These are phyloP conservation scores for Fusarium nodosum DNA, from an alignment of 2,329 filamentous ascomycete genomes.

Conservation along the genomic window DNA sequence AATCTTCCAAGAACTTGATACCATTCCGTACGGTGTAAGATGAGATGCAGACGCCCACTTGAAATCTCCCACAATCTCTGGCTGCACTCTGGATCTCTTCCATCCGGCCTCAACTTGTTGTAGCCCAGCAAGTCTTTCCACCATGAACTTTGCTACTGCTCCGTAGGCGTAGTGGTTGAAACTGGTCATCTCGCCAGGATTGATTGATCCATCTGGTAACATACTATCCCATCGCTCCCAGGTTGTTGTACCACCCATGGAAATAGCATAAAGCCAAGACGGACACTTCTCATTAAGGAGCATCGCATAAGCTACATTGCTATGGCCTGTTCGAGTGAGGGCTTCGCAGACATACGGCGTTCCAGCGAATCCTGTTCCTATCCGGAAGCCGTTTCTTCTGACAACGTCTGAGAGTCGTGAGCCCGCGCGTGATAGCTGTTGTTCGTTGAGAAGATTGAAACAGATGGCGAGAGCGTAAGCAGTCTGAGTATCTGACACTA, in stretches of 20 bases:
- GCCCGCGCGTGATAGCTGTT: slow-evolving; percentile 27
- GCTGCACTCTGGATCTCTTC: slow-evolving; percentile 41
- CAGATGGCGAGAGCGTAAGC: slow-evolving; percentile 45
- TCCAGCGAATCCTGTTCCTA: slow-evolving; percentile 54
- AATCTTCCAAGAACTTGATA: slow-evolving; percentile 41
- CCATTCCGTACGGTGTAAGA: slow-evolving; percentile 43
- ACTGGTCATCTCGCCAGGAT: slow-evolving; percentile 58
- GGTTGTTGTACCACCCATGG: slow-evolving; percentile 58
- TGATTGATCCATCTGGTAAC: slow-evolving; percentile 55
- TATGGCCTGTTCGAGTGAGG: slow-evolving; percentile 31
- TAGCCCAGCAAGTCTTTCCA: slow-evolving; percentile 47
- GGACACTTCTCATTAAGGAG: slow-evolving; percentile 54
- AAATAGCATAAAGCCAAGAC: slow-evolving; percentile 57
- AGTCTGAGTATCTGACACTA: slow-evolving; percentile 45
- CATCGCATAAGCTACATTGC: slow-evolving; percentile 55
- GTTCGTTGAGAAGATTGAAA: slow-evolving; percentile 32
- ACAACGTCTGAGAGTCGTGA: slow-evolving; percentile 38
- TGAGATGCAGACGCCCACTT: slow-evolving; percentile 40
- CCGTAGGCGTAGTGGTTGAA: slow-evolving; percentile 61
- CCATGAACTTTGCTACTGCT: slow-evolving; percentile 56
- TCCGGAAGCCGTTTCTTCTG: slow-evolving; percentile 34
- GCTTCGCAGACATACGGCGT: slow-evolving; percentile 54
- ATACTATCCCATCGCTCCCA: slow-evolving; percentile 61
- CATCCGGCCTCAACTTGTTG: slow-evolving; percentile 44
- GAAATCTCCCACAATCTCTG: slow-evolving; percentile 40